Base-by-base conservation (phyloP, 2,329 filamentous ascomycete species). In the Penicillium hordei region DNA sequence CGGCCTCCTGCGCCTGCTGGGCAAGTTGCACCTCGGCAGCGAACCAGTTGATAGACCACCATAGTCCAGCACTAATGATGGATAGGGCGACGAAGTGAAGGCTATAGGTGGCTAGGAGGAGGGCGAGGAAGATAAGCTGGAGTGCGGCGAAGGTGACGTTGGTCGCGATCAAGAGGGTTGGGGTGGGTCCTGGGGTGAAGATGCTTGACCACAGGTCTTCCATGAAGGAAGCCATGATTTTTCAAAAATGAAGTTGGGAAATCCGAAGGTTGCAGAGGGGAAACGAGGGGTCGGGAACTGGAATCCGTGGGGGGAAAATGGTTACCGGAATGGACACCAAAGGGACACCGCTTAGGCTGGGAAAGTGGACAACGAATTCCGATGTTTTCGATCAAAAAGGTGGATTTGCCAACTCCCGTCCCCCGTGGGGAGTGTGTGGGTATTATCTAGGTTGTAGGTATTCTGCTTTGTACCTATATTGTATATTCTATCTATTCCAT, bases 31-130 rank as follows among this genome's bases (percentile, higher is more conserved):
- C 74, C 70, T 88, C 93, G 45, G 78, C 78, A 55, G 91, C 92
- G 71, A 99, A 97, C 94, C 94, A 99, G 83, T 97, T 97, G 78
- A 97, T 93, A 57, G 89, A 86, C 80, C 85, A 92, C 94, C 94
- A 99, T 36, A 97, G 82, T 5, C 90, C 89, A 33, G 79, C 93
- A 62, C 86, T 91, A 10, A 99, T 81, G 58, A 87, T 69, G 13
- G 91, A 96, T 6, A 99, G 84, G 57, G 93, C 82, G 62, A 91
- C 74, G 70, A 97, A 96, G 81, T 97, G 94, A 63, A 96, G 83
- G 78, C 89, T 96, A 76, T 89, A 86, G 8, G 93, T 99, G 56
- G 86, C 88, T 65, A 91, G 60, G 52, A 97, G 84, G 61, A 99
- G 88, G 53, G 78, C 75, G 63, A 91, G 76, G 65, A 97, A 87